phyloP scores from a whole-genome alignment of 129 eudicot species.

The Kitagawia praeruptora region DNA sequence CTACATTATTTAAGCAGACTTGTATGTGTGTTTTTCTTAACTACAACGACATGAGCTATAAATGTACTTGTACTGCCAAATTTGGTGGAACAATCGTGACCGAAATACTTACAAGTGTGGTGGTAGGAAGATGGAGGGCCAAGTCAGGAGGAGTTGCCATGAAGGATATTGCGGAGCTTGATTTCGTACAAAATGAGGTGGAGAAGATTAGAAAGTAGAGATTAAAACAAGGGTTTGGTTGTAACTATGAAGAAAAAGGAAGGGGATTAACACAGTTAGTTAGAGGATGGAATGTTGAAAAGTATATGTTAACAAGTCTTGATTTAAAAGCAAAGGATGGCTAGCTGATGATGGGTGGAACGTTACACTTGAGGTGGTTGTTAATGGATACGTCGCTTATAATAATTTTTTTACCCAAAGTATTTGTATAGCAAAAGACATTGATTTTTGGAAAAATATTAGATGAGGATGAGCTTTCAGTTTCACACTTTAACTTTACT shows the following conservation, averaged over 20 bases:
- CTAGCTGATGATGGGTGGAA: background rate
- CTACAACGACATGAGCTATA: background rate
- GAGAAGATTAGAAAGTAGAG: background rate
- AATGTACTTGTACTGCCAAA: background rate
- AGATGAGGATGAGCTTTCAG: slow-evolving; percentile 44
- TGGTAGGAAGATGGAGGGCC: slow-evolving; percentile 1
- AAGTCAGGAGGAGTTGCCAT: slow-evolving; percentile 16
- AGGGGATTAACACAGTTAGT: background rate
- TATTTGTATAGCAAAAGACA: background rate
- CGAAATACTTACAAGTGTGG: slow-evolving; percentile 1
- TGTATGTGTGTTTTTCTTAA: too few species aligned
- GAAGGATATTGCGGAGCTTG: background rate
- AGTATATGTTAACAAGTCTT: background rate
- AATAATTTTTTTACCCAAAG: too few species aligned
- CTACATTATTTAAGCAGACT: background rate
- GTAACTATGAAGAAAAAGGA: background rate
- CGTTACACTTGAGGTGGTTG: slow-evolving; percentile 8
- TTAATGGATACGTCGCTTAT: background rate
- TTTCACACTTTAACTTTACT: background rate
- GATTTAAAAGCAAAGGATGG: background rate
- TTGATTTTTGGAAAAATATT: slow-evolving; percentile 2
- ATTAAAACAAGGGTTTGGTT: background rate
- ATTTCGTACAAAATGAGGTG: background rate
- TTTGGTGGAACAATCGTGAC: background rate
- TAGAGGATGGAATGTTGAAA: background rate